A percentile compares a stretch with the other conserved stretches of the same genome.
phyloP scores from a whole-genome alignment of 202 grass and related monocot species.

The Carex sylvatica region DNA sequence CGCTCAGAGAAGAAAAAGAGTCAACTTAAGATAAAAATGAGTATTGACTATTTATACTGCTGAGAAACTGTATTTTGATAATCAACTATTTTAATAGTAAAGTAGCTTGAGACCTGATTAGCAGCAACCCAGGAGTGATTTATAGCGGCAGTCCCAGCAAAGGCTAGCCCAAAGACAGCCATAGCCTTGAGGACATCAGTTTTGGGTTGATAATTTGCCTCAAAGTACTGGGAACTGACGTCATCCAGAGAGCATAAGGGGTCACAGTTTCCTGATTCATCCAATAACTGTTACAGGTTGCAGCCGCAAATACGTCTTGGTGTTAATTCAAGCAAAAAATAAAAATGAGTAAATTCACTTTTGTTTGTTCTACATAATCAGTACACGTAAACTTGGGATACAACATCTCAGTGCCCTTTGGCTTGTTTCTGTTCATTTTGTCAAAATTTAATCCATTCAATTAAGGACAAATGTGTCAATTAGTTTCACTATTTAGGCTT shows the following conservation, averaged over 20 bases:
- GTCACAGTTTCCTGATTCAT: slow-evolving; percentile 59
- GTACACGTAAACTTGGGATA: neutral
- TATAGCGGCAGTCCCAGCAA: slow-evolving; percentile 78
- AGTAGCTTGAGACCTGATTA: slow-evolving; percentile 59
- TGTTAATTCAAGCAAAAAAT: slow-evolving; percentile 6
- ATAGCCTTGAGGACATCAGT: slow-evolving; percentile 83
- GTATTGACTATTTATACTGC: neutral
- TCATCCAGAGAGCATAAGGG: slow-evolving; percentile 91
- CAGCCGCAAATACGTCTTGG: slow-evolving; percentile 3
- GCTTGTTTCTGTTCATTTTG: slow-evolving; percentile 10
- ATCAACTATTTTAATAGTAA: slow-evolving; percentile 4
- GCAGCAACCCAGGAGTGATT: slow-evolving; percentile 96
- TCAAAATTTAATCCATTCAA: neutral
- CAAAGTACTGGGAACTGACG: slow-evolving; percentile 74
- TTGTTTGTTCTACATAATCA: neutral
- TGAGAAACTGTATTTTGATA: slow-evolving; percentile 1
- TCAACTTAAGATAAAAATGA: neutral
- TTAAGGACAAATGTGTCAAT: neutral
- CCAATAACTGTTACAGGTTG: slow-evolving; percentile 51
- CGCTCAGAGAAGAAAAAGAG: slow-evolving; percentile 30
- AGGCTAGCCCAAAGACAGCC: slow-evolving; percentile 53
- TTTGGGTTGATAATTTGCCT: slow-evolving; percentile 78
- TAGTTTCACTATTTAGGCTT: neutral
- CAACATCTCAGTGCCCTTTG: neutral
- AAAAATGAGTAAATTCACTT: neutral